phyloP scores from a whole-genome alignment of 805 yeast species.

The Pichia thaimueangensis region DNA sequence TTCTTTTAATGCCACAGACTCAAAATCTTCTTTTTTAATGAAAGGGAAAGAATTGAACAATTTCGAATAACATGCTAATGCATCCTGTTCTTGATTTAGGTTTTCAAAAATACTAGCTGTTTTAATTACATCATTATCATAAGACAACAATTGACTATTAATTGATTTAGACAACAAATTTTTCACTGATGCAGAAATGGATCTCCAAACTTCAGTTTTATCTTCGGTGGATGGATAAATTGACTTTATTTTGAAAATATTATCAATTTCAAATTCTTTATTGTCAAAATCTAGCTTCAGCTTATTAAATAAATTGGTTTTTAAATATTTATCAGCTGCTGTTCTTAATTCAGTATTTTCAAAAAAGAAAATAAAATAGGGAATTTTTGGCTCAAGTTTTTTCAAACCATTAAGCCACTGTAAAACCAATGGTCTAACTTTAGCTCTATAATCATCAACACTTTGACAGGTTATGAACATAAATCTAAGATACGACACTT shows the following conservation, averaged over 20 bases:
- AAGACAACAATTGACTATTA: constrained; percentile 37
- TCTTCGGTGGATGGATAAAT: constrained; percentile 31
- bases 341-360: constrained; percentile 25
- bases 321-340: constrained; percentile 23
- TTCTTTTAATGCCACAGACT: constrained; percentile 11
- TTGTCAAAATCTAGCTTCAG: constrained; percentile 27
- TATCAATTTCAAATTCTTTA: constrained; percentile 23
- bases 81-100: constrained; percentile 54
- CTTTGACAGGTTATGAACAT: constrained; percentile 63
- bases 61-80: constrained; percentile 45
- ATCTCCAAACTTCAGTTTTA: constrained; percentile 46
- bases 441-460: constrained; percentile 68
- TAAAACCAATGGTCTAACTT: constrained; percentile 71
- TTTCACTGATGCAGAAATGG: constrained; percentile 39
- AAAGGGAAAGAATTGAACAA: constrained; percentile 28
- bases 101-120: constrained; percentile 36
- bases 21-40: constrained; percentile 15
- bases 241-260: constrained; percentile 37
- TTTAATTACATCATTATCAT: constrained; percentile 23
- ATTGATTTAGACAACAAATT: constrained; percentile 48
- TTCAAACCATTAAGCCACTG: constrained; percentile 63
- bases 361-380: constrained; percentile 47
- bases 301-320: constrained; percentile 27
- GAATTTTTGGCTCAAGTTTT: constrained; percentile 47
- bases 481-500: constrained; percentile 43